phyloP scores from a whole-genome alignment of 257 asterid genomes.

The Solanum medicagineum region DNA sequence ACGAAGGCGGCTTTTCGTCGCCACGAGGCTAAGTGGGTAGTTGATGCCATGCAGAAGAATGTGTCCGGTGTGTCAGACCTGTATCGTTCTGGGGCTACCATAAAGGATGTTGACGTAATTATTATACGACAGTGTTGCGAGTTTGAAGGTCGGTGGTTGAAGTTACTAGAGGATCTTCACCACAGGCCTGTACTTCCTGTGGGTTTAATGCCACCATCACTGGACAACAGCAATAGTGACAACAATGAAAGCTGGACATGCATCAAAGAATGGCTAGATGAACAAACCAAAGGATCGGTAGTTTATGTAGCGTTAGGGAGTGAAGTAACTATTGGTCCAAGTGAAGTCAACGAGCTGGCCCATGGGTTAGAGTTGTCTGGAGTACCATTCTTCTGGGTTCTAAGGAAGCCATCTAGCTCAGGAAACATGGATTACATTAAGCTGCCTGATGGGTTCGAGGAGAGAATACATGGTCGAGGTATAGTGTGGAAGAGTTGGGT shows the following conservation, averaged over 20 bases:
- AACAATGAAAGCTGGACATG: neutral
- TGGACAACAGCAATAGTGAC: neutral
- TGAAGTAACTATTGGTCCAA: conserved; percentile 7
- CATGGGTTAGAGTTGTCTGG: conserved; percentile 11
- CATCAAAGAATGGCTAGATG: conserved; percentile 4
- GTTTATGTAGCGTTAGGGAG: conserved; percentile 19
- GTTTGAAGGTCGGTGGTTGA: conserved; percentile 16
- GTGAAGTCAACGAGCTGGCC: conserved; percentile 20
- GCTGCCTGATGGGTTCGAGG: conserved; percentile 19
- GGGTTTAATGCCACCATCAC: conserved; percentile 9
- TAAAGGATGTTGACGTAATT: conserved; percentile 2
- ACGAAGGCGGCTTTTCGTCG: conserved; percentile 9
- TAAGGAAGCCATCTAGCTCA: conserved; percentile 1
- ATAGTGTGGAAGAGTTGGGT: conserved; percentile 22
- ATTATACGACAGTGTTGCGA: conserved; percentile 3
- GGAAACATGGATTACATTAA: neutral
- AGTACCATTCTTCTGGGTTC: conserved; percentile 17
- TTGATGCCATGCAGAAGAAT: neutral
- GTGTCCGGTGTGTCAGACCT: neutral
- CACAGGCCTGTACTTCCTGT: conserved; percentile 10
- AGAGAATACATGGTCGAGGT: conserved; percentile 5
- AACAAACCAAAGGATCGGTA: conserved; percentile 1
- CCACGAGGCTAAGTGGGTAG: conserved; percentile 2
- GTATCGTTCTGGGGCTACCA: neutral
- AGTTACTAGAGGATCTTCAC: conserved; percentile 9